A percentile compares a stretch with the other conserved stretches of the same genome.
Conservation (phyloP, 257 asterid species). For the Primulina tabacum region DNA sequence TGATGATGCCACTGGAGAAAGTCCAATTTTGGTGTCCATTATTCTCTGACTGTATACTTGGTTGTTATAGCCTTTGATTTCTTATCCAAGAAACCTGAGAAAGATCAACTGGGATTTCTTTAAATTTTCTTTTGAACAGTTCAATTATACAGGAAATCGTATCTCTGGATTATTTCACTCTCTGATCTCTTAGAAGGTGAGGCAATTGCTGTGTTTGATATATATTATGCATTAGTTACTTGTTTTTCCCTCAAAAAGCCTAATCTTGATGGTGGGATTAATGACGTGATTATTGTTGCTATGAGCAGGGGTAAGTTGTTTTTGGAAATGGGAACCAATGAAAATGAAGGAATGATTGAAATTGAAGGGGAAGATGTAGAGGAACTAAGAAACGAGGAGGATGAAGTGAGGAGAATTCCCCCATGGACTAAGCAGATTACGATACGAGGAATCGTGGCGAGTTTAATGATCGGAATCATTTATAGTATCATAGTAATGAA, state of each 20-base stretch:
- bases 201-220: not conserved
- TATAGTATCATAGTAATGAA: conserved; percentile 75
- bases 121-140: not conserved
- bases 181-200: conserved; percentile 20
- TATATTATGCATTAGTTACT: not conserved
- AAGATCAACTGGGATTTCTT: not conserved
- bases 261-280: conserved; percentile 2
- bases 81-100: not conserved
- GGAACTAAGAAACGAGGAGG: conserved; percentile 24
- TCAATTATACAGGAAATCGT: too few species aligned
- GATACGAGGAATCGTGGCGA: conserved; percentile 60
- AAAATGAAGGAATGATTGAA: conserved; percentile 31
- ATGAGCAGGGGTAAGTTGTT: conserved; percentile 18
- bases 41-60: too few species aligned
- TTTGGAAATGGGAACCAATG: conserved; percentile 27
- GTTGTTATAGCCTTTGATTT: not conserved
- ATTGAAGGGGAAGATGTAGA: conserved; percentile 29
- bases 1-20: not conserved
- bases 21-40: not conserved
- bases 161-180: conserved; percentile 10
- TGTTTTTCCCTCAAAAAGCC: not conserved
- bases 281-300: conserved; percentile 1
- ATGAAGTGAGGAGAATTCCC: conserved; percentile 51
- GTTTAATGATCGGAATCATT: conserved; percentile 58
- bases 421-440: conserved; percentile 79